phyloP scores from a whole-genome alignment of 768 basidiomycete genomes.

The Leucosporidium scottii region DNA sequence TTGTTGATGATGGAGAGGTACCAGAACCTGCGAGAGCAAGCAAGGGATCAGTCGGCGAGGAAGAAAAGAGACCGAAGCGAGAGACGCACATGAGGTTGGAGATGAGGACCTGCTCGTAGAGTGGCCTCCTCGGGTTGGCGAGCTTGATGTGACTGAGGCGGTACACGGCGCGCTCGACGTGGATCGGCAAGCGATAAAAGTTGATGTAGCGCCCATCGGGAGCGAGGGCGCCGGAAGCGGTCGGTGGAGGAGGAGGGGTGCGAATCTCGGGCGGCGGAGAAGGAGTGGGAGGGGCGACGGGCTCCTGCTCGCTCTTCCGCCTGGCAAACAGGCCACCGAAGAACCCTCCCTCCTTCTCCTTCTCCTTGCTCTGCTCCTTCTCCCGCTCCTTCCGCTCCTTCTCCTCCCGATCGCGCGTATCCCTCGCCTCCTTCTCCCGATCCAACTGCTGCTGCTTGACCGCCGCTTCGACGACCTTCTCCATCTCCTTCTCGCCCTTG shows the following conservation, averaged over 20 bases:
- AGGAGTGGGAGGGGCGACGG: constrained; percentile 26
- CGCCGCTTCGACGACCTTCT: constrained; percentile 35
- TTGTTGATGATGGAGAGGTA: constrained; percentile 97
- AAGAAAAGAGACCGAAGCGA: background rate
- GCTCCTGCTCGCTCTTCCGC: constrained; percentile 75
- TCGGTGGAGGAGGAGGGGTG: constrained; percentile 35
- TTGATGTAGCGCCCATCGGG: constrained; percentile 41
- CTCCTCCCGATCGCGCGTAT: constrained; percentile 39
- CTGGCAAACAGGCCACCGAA: constrained; percentile 83
- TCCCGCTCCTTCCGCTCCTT: constrained; percentile 41
- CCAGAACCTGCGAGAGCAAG: constrained; percentile 71
- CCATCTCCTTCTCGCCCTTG: constrained; percentile 33
- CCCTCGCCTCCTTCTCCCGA: constrained; percentile 33
- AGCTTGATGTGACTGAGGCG: constrained; percentile 96
- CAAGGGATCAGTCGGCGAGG: constrained; percentile 65
- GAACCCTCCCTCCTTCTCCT: constrained; percentile 67
- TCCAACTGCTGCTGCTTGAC: constrained; percentile 27
- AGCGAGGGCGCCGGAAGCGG: constrained; percentile 39
- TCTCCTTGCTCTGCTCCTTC: constrained; percentile 55
- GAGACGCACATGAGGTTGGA: constrained; percentile 44
- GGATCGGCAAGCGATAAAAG: constrained; percentile 76
- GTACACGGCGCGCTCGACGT: constrained; percentile 97
- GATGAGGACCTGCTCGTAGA: constrained; percentile 80
- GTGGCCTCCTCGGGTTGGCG: constrained; percentile 88
- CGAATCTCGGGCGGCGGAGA: constrained; percentile 13